Evolutionary conservation across 1,284 basidiomycete species (phyloP), one percentile per base, ranked within the genome.

Genomic region (Baeospora myosura): DNA sequence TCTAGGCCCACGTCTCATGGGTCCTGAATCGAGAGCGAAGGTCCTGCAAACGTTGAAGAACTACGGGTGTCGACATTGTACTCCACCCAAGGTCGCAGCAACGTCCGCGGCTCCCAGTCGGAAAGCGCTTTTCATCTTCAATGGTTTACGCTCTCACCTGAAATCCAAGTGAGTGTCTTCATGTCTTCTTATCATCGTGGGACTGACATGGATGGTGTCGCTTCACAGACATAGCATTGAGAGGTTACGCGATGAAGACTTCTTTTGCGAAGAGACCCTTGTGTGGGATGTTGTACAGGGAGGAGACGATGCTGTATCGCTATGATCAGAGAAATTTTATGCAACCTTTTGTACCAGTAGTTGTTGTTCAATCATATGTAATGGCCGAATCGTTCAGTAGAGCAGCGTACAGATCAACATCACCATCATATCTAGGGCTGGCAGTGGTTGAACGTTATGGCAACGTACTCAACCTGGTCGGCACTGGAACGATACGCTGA

Each of bases 11-110:
- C 60, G 66, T 7, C 53, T 70, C 14, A 26, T 56, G 29, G 52
- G 53, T 38, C 24, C 49, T 16, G 14, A 41, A 36, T 55, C 55
- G 17, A 54, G 52, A 32, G 45, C 49, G 14, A 38, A 12, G n/a
- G 23, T n/a, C 10, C 48, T 64, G 12, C 55, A 66, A 17, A 51
- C 60, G 4, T 46, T 54, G 43, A 61, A 58, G 44, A 61, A 60
- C 7, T 81, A 68, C 53, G 67, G 64, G 4, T 84, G 81, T 53
- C 66, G 71, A 10, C 74, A 79, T 52, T 84, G 81, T 45, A 2
- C 30, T n/a, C 55, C 31, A 22, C 21, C n/a, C 34, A 33, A 28
- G 20, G 24, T 11, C 4, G 17, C 39, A 23, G 10, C 35, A 31
- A 33, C 22, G 26, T 11, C 22, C n/a, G 25, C 40, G 24, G 10